Percentiles rank a stretch among this genome's conserved stretches.
phyloP scores from a whole-genome alignment of 2,329 filamentous ascomycete genomes.

The Calonectria honghensis region DNA sequence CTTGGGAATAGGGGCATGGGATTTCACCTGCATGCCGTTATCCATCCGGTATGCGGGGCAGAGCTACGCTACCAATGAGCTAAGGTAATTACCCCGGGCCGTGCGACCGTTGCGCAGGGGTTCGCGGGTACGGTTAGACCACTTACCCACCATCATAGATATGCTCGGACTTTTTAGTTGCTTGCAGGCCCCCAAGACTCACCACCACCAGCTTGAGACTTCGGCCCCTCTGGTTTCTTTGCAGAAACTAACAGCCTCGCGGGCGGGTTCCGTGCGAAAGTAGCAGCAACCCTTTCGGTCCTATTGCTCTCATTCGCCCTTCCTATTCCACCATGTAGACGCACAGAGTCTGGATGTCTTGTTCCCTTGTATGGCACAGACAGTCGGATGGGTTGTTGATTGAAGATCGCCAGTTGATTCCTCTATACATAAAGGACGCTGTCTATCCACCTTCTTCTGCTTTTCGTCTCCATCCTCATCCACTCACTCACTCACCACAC shows the following conservation, averaged over 20 bases:
- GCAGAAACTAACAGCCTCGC: neutral
- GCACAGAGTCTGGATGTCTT: neutral
- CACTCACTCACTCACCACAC: neutral
- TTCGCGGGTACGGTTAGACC: conserved; percentile 3
- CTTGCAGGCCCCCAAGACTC: neutral
- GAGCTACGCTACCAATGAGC: neutral
- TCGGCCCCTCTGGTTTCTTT: neutral
- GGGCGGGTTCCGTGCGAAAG: neutral
- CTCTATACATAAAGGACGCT: neutral
- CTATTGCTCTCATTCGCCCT: neutral
- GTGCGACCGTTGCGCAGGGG: neutral
- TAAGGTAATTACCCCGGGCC: neutral
- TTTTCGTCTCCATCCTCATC: neutral
- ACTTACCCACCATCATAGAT: neutral
- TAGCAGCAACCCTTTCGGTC: conserved; percentile 6
- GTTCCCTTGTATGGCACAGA: neutral
- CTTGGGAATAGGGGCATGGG: neutral
- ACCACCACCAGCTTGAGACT: neutral
- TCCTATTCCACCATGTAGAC: neutral
- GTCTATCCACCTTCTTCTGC: neutral
- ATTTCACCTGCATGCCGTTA: neutral
- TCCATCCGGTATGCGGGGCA: neutral
- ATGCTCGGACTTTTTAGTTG: conserved; percentile 1
- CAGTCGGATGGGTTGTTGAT: neutral
- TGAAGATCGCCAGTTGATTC: neutral